phyloP scores from a whole-genome alignment of 108 stramenopile genomes.

The Stephanodiscus triporus region DNA sequence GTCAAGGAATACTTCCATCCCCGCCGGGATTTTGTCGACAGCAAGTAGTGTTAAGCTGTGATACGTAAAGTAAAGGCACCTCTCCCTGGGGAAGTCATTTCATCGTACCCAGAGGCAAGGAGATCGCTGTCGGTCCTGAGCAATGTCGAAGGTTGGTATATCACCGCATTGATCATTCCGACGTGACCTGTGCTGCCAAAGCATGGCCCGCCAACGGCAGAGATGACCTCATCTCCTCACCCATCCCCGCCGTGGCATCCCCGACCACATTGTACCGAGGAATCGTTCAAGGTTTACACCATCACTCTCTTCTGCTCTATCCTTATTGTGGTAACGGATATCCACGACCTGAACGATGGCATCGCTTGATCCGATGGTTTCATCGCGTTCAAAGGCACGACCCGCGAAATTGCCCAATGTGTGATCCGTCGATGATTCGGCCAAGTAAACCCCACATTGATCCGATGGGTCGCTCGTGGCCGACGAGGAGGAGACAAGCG shows the following conservation, averaged over 20 bases:
- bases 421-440: slow-evolving; percentile 50
- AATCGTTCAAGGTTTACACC: slow-evolving; percentile 22
- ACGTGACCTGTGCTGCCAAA: slow-evolving; percentile 49
- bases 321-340: slow-evolving; percentile 26
- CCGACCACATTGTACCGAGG: slow-evolving; percentile 40
- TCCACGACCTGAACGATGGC: slow-evolving; percentile 46
- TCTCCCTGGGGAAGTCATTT: slow-evolving; percentile 47
- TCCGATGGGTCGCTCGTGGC: slow-evolving; percentile 17
- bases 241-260: slow-evolving; percentile 41
- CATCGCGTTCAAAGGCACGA: slow-evolving; percentile 32
- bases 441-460: slow-evolving; percentile 47
- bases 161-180: slow-evolving; percentile 48
- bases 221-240: slow-evolving; percentile 43
- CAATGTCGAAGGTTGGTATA: slow-evolving; percentile 47
- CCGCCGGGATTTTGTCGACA: slow-evolving; percentile 59
- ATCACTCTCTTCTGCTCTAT: slow-evolving; percentile 11
- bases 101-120: slow-evolving; percentile 42
- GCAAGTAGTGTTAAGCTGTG: slow-evolving; percentile 68
- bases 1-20: slow-evolving; percentile 80
- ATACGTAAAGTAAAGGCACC: slow-evolving; percentile 70
- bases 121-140: slow-evolving; percentile 45
- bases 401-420: slow-evolving; percentile 46
- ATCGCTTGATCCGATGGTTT: slow-evolving; percentile 39
- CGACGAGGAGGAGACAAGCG: slow-evolving; percentile 9
- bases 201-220: slow-evolving; percentile 50